phyloP scores from a whole-genome alignment of 305 asterid species.

The Solanum hybrid region DNA sequence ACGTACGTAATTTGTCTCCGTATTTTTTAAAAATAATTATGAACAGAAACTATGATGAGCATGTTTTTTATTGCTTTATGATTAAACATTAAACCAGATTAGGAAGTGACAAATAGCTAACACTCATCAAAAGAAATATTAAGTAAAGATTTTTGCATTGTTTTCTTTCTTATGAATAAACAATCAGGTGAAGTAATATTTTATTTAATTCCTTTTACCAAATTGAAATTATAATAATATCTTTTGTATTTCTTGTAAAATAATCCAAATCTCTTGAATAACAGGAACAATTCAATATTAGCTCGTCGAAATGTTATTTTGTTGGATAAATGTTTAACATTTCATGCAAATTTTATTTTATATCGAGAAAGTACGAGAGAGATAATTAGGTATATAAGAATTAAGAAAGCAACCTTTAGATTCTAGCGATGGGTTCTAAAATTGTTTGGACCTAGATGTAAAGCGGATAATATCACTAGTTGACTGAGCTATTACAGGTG shows the following conservation, averaged over 20 bases:
- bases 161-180: background rate
- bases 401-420: background rate
- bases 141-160: background rate
- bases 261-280: background rate
- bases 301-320: background rate
- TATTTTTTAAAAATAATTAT: background rate
- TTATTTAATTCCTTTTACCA: background rate
- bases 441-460: background rate
- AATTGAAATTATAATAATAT: background rate
- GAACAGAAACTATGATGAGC: background rate
- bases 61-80: background rate
- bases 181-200: background rate
- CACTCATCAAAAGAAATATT: background rate
- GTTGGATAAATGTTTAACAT: background rate
- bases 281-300: background rate
- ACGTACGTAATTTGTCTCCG: background rate
- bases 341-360: background rate
- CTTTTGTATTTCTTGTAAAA: background rate
- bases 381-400: background rate
- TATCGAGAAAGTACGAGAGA: too few relatives aligned
- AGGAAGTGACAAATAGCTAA: background rate
- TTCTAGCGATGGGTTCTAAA: background rate
- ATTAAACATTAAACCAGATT: background rate
- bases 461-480: too few relatives aligned
- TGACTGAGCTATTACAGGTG: background rate